Percentiles rank a stretch among this genome's conserved stretches.
Conservation (phyloP, 306 rosid species). For the Abrus pulchellus region DNA sequence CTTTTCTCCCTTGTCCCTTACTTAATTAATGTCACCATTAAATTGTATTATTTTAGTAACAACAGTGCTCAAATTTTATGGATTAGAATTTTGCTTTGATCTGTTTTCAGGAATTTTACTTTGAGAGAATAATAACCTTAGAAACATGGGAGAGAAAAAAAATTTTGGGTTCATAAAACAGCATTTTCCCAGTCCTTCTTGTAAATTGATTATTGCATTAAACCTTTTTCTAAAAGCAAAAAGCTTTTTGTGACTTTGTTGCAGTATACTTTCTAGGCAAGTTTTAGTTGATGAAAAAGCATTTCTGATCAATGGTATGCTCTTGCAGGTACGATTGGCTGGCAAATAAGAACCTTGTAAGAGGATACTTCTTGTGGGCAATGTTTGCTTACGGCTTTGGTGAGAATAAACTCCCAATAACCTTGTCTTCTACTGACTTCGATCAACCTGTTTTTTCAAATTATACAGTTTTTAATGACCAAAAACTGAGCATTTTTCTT, state of each 20-base stretch:
- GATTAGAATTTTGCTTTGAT: constrained; percentile 11
- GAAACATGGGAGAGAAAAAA: constrained; percentile 18
- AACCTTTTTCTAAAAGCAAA: constrained; percentile 24
- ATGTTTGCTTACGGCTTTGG: constrained; percentile 96
- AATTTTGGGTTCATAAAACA: constrained; percentile 14
- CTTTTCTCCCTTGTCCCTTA: constrained; percentile 17
- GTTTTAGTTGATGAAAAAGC: constrained; percentile 4
- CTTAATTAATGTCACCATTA: constrained; percentile 3
- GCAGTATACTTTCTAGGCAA: constrained; percentile 24
- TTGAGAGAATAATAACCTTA: constrained; percentile 27
- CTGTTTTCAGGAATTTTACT: constrained; percentile 1
- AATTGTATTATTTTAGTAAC: constrained; percentile 2
- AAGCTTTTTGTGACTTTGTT: neutral
- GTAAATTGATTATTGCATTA: neutral
- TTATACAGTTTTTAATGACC: neutral
- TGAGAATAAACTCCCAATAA: constrained; percentile 52
- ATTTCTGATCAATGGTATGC: constrained; percentile 19
- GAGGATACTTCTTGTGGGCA: constrained; percentile 96
- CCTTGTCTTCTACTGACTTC: constrained; percentile 21
- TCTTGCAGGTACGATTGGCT: constrained; percentile 89
- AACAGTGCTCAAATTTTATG: constrained; percentile 20
- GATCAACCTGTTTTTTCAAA: neutral
- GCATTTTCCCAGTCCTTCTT: constrained; percentile 8
- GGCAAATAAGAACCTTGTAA: constrained; percentile 73
- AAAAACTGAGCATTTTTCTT: neutral